Evolutionary conservation across 495 filamentous ascomycete genomes (phyloP), one percentile per base, ranked within the genome.

Genomic region (Penicillium dipodomyicola): DNA sequence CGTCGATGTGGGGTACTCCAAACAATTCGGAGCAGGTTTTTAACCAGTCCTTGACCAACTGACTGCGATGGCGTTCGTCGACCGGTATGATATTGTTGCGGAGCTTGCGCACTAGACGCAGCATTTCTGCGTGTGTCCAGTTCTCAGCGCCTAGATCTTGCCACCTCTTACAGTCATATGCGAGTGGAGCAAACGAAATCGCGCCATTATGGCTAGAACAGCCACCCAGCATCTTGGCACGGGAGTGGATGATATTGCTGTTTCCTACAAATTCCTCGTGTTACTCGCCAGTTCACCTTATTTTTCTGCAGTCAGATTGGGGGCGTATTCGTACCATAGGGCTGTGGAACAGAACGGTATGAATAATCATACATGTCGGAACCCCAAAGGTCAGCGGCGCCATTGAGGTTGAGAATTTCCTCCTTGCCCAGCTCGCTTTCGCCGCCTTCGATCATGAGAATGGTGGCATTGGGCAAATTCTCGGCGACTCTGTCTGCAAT

Each of bases 201-300:
- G 92, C 77, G 20, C 89, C 92, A 65, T 94, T 94, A 77, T 94
- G 89, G 43, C 85, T 88, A 22, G 88, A 91, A 77, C 89, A 94
- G 52, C 89, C 89, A 59, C 89, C 89, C 23, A 94, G 81, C 11
- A 92, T 87, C 75, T 91, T 92, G 25, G 89, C 89, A 56, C 89
- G 82, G 12, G 89, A 89, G 70, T 92, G 89, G 52, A 87, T 83
- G 71, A 94, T 92, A 75, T 86, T 79, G 48, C 87, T 90, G 72
- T 91, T 92, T 63, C 87, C 88, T 86, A 48, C 14, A 22, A 6
- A 42, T 25, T 35, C 58, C 29, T 10, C 29, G 29, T 30, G 29
- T 30, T 30, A 30, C 29, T 30, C 29, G 29, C 29, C 8, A 5
- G 29, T 30, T 7, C 7, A 30, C 8, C 8, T 30, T 30, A 0